phyloP scores from a whole-genome alignment of 345 rosid genomes.

The Populus alba region DNA sequence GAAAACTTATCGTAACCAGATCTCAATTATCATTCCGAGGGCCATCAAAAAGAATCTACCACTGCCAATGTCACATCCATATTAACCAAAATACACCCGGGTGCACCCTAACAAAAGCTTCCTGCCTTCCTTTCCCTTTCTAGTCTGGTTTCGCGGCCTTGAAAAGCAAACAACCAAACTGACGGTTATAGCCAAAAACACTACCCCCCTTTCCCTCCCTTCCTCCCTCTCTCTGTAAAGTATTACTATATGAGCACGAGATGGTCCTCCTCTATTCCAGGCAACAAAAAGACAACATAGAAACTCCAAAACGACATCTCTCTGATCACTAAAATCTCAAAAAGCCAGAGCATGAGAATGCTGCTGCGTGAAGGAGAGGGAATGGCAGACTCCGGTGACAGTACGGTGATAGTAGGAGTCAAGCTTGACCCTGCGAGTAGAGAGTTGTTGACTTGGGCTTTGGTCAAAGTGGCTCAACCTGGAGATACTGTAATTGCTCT shows the following conservation, averaged over 20 bases:
- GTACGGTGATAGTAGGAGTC: slow-evolving; percentile 29
- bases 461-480: slow-evolving; percentile 34
- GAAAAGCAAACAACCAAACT: slow-evolving; percentile 53
- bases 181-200: slow-evolving; percentile 44
- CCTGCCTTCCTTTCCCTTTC: slow-evolving; percentile 28
- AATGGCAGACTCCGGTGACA: slow-evolving; percentile 31
- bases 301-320: neutral
- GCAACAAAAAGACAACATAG: slow-evolving; percentile 17
- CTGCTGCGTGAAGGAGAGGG: slow-evolving; percentile 31
- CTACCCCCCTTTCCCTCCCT: slow-evolving; percentile 6
- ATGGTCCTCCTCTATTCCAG: slow-evolving; percentile 29
- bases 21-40: neutral
- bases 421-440: slow-evolving; percentile 28
- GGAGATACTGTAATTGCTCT: slow-evolving; percentile 33
- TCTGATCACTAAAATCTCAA: neutral
- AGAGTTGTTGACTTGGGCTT: slow-evolving; percentile 34
- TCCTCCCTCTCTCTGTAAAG: neutral
- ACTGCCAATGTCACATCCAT: neutral
- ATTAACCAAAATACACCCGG: neutral
- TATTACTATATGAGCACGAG: slow-evolving; percentile 16
- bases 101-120: slow-evolving; percentile 4
- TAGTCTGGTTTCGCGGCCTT: slow-evolving; percentile 44
- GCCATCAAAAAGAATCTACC: neutral
- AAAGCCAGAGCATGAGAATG: slow-evolving; percentile 32
- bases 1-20: neutral